Evolutionary conservation across 1,284 basidiomycete genomes (phyloP), one percentile per base, ranked within the genome.

Genomic region (Ustilago bromivora): DNA sequence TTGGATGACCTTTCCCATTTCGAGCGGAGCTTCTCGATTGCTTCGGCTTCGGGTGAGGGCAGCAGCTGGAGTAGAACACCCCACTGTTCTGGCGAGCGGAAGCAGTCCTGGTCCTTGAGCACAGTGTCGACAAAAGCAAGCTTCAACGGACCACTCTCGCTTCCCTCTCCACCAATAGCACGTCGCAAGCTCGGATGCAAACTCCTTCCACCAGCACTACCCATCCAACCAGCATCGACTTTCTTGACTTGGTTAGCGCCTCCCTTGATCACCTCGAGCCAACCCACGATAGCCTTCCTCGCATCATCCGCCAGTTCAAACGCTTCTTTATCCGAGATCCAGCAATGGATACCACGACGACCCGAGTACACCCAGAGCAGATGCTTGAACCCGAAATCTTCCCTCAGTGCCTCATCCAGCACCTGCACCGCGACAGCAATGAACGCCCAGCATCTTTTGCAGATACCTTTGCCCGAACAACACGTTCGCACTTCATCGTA

Each of bases 301-400:
- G 96, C 92, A 75, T 97, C 94, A 84, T 99, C 97, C 4, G 93
- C 95, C 59, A 99, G 88, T 69, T 90, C 91, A 88, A 97, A 90
- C 0, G 97, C 97, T 64, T 92, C 91, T 57, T 89, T 88, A 86
- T 99, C 96, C 7, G 94, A 96, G 71, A 99, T 92, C 96, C 96
- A 99, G 85, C 95, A 90, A 89, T 99, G 96, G 81, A 99, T 99
- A 79, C 97, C 96, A 88, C 96, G 93, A 52, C 96, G 92, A 74
- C 96, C 96, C 15, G 97, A 99, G 87, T 98, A 99, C 31, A 99
- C 96, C 97, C 97, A 99, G 15, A 99, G 89, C 34, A 99, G 89
- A 82, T 90, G 90, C 64, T 87, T 84, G 85, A 88, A 90, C 2
- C 95, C 96, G 85, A 95, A 97, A 74, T 96, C 93, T 15, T 87